phyloP scores from a whole-genome alignment of 345 rosid species.

The Gossypium mustelinum region DNA sequence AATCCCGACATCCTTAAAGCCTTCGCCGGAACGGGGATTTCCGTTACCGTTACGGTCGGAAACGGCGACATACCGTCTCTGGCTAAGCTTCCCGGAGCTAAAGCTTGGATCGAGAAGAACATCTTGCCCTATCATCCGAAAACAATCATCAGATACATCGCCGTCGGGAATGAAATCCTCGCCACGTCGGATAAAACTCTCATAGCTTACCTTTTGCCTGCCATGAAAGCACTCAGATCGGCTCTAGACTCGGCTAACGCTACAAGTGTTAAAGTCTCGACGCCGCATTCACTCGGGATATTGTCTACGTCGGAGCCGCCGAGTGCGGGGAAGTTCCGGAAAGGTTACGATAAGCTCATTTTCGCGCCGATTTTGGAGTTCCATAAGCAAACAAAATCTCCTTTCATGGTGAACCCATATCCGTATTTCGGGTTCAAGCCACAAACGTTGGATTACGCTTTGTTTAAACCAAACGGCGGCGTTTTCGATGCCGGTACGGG shows the following conservation, averaged over 20 bases:
- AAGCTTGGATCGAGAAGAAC: constrained; percentile 51
- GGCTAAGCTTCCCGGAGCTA: constrained; percentile 51
- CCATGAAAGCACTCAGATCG: constrained; percentile 56
- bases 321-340: constrained; percentile 60
- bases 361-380: constrained; percentile 72
- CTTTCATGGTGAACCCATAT: constrained; percentile 90
- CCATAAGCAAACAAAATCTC: constrained; percentile 62
- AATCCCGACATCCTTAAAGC: constrained; percentile 67
- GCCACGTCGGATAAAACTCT: constrained; percentile 58
- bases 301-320: constrained; percentile 74
- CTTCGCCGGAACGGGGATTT: constrained; percentile 59
- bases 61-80: constrained; percentile 65
- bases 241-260: constrained; percentile 56
- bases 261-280: constrained; percentile 48
- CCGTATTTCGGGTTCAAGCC: constrained; percentile 72
- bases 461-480: constrained; percentile 51
- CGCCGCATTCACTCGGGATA: constrained; percentile 72
- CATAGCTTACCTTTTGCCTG: constrained; percentile 55
- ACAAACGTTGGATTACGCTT: constrained; percentile 57
- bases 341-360: constrained; percentile 52
- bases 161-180: constrained; percentile 70
- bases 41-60: constrained; percentile 62
- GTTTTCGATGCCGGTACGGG: constrained; percentile 44
- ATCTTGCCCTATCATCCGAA: constrained; percentile 52
- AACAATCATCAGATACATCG: constrained; percentile 50